Conservation (phyloP, 306 rosid species). For the Quercus wislizeni region DNA sequence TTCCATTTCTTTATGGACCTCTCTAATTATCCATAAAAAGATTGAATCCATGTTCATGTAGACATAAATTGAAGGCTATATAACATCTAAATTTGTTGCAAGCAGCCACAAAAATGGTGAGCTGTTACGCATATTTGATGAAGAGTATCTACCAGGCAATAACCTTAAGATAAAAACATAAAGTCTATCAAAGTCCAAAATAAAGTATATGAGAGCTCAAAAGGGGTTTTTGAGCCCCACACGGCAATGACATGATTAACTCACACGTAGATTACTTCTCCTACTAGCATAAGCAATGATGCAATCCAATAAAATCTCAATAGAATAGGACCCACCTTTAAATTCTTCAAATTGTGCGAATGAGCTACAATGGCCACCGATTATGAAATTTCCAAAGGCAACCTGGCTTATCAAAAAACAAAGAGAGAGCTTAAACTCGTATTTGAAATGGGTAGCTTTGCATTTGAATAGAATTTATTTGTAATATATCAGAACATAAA, state of each 20-base stretch:
- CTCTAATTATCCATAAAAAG: constrained; percentile 2
- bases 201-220: not conserved
- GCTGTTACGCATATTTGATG: not conserved
- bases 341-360: constrained; percentile 13
- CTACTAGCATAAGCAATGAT: not conserved
- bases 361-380: constrained; percentile 6
- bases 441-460: not conserved
- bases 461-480: not conserved
- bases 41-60: not conserved
- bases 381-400: constrained; percentile 11
- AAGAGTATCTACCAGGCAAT: constrained; percentile 1
- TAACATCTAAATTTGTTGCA: not conserved
- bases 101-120: not conserved
- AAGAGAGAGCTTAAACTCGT: not conserved
- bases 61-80: too few species aligned
- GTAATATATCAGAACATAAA: not conserved
- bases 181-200: not conserved
- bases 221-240: not conserved
- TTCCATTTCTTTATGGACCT: not conserved
- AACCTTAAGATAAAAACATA: not conserved
- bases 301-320: not conserved
- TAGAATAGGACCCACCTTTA: constrained; percentile 9
- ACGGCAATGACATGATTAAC: not conserved
- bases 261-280: not conserved
- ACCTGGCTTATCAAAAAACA: not conserved